These are phyloP conservation scores for Pulveroboletus frians DNA, from an alignment of 768 basidiomycete species.

Conservation along the genomic window DNA sequence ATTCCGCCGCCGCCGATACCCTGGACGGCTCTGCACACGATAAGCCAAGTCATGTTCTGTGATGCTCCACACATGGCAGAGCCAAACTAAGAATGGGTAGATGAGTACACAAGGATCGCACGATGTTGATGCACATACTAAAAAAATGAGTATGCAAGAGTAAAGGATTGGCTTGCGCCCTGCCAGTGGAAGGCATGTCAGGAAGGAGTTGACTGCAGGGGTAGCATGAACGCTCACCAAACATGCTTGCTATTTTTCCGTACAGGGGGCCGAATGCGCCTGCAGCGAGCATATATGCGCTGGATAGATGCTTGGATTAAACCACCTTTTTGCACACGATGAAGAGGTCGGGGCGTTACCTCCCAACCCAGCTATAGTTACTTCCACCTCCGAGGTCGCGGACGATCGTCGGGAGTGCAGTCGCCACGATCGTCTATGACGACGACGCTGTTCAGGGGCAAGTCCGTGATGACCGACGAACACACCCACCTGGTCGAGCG, in stretches of 20 bases:
- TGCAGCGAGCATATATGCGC: constrained; percentile 70
- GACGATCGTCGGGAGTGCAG: constrained; percentile 74
- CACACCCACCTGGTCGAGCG: constrained; percentile 51
- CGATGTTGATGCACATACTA: constrained; percentile 38
- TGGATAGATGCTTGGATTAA: constrained; percentile 23
- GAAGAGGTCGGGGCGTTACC: constrained; percentile 32
- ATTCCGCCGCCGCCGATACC: constrained; percentile 81
- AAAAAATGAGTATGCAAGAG: constrained; percentile 55
- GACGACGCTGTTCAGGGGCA: background rate
- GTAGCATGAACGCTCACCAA: constrained; percentile 24
- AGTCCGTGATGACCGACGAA: background rate
- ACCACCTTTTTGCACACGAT: background rate
- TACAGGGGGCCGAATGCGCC: constrained; percentile 67
- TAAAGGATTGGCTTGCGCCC: constrained; percentile 65
- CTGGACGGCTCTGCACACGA: constrained; percentile 71
- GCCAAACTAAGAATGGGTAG: constrained; percentile 45
- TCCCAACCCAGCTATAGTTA: constrained; percentile 71
- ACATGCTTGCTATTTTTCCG: constrained; percentile 68
- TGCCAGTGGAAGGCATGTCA: constrained; percentile 10
- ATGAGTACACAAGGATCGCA: background rate
- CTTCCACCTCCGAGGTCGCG: constrained; percentile 56
- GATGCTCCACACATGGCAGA: constrained; percentile 80
- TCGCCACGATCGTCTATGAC: constrained; percentile 61
- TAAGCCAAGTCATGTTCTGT: constrained; percentile 71
- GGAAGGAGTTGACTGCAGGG: too few species aligned